phyloP scores from a whole-genome alignment of 208 protist genomes.

The Porcisia hertigi region DNA sequence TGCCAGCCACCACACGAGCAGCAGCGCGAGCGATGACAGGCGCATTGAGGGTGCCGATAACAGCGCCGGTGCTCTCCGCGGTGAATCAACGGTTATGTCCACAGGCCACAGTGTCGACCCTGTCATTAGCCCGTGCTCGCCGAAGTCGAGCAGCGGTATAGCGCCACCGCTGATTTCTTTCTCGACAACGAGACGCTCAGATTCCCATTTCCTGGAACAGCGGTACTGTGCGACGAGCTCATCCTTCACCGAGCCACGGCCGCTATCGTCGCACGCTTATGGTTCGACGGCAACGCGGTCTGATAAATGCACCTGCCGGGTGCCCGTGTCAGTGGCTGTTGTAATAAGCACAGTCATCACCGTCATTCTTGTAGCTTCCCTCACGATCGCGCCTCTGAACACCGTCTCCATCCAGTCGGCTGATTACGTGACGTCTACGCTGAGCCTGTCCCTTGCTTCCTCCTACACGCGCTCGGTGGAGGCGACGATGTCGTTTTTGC shows the following conservation, averaged over 20 bases:
- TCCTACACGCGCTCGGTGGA: slow-evolving; percentile 27
- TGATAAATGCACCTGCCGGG: background rate
- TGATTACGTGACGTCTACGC: slow-evolving; percentile 20
- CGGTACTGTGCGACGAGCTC: background rate
- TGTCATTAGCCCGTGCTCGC: slow-evolving; percentile 2
- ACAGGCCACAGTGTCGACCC: background rate
- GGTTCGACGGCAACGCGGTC: background rate
- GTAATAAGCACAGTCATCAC: slow-evolving; percentile 26
- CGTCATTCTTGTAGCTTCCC: slow-evolving; percentile 35
- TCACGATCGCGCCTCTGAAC: slow-evolving; percentile 50
- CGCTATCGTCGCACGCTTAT: background rate
- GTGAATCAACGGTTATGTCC: background rate
- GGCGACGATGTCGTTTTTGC: slow-evolving; percentile 32
- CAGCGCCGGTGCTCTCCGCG: background rate
- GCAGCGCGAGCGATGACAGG: slow-evolving; percentile 5
- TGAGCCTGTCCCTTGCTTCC: slow-evolving; percentile 27
- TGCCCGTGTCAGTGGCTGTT: slow-evolving; percentile 30
- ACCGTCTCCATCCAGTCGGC: slow-evolving; percentile 26
- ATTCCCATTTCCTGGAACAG: background rate
- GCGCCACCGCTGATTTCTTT: background rate
- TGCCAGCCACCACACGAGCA: background rate
- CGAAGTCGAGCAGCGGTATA: background rate
- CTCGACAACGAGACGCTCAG: background rate
- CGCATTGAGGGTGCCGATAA: background rate
- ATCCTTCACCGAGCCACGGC: background rate